Conservation (phyloP, 169 alveolate species). For the Plasmodium sp. region DNA sequence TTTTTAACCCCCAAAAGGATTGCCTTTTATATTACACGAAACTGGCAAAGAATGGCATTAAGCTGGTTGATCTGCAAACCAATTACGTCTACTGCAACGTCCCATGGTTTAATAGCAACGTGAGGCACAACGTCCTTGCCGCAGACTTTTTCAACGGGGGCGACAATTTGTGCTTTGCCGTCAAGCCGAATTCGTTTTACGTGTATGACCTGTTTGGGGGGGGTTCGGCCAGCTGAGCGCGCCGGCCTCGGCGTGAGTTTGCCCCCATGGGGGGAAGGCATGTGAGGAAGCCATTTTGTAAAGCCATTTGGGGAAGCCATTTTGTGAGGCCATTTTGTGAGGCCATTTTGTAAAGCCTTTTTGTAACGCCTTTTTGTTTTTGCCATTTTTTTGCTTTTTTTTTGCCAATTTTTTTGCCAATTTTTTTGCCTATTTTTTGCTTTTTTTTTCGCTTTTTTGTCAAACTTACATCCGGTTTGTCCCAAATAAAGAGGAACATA, state of each 20-base stretch:
- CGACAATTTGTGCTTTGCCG: conserved; percentile 46
- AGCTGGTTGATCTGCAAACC: conserved; percentile 18
- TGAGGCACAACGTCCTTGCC: conserved; percentile 7
- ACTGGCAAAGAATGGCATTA: conserved; percentile 42
- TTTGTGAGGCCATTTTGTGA: not conserved
- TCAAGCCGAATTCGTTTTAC: conserved; percentile 34
- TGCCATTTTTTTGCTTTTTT: not conserved
- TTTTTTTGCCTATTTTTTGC: not conserved
- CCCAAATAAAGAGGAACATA: not conserved
- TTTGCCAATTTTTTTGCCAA: not conserved
- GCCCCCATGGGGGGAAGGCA: no score
- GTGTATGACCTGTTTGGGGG: conserved; percentile 17
- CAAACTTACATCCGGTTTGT: not conserved
- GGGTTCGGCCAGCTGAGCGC: not conserved
- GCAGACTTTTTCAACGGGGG: conserved; percentile 74
- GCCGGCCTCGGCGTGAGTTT: not conserved
- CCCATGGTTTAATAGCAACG: conserved; percentile 33
- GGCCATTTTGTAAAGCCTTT: not conserved
- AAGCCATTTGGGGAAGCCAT: no score
- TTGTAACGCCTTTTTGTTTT: not conserved
- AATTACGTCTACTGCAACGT: conserved; percentile 67
- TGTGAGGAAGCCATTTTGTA: no score
- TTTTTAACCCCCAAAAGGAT: conserved; percentile 27
- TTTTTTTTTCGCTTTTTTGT: not conserved
- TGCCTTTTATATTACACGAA: conserved; percentile 42